Percentiles rank a stretch among this genome's conserved stretches.
Evolutionary conservation across 2,329 filamentous ascomycete species (phyloP).

Genomic region (Zymoseptoria brevis): DNA sequence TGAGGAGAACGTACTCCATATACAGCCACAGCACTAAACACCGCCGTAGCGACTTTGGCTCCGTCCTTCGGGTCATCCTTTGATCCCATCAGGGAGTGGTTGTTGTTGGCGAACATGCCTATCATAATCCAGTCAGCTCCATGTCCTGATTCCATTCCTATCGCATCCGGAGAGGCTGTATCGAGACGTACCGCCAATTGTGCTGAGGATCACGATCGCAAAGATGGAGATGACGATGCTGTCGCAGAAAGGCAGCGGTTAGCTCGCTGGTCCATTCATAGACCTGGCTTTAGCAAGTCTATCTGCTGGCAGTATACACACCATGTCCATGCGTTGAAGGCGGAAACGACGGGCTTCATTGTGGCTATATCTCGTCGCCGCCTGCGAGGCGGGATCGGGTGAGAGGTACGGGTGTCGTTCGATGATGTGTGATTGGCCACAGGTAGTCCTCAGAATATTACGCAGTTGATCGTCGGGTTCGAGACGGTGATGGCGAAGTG

Average conservation of each 20-base stretch:
- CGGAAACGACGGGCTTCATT: conserved; percentile 93
- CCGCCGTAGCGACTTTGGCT: conserved; percentile 68
- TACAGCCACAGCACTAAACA: conserved; percentile 81
- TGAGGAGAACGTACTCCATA: conserved; percentile 62
- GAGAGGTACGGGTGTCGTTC: background rate
- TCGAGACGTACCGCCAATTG: conserved; percentile 64
- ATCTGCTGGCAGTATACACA: conserved; percentile 39
- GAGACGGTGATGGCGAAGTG: background rate
- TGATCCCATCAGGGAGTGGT: conserved; percentile 76
- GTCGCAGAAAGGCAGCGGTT: background rate
- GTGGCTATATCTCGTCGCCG: conserved; percentile 31
- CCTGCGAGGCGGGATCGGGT: background rate
- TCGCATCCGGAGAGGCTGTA: conserved; percentile 34
- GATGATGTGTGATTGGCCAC: background rate
- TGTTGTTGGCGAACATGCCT: conserved; percentile 62
- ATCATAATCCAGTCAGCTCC: background rate
- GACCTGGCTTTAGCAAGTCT: too few relatives aligned
- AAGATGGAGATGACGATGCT: conserved; percentile 65
- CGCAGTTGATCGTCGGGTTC: background rate
- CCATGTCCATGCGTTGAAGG: conserved; percentile 93
- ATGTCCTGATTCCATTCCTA: background rate
- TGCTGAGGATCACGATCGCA: conserved; percentile 56
- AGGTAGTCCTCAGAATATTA: background rate
- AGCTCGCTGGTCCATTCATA: background rate
- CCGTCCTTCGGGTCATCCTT: conserved; percentile 57